Base-by-base conservation (phyloP, 2,329 filamentous ascomycete genomes). In the Pseudocercospora fuligena region DNA sequence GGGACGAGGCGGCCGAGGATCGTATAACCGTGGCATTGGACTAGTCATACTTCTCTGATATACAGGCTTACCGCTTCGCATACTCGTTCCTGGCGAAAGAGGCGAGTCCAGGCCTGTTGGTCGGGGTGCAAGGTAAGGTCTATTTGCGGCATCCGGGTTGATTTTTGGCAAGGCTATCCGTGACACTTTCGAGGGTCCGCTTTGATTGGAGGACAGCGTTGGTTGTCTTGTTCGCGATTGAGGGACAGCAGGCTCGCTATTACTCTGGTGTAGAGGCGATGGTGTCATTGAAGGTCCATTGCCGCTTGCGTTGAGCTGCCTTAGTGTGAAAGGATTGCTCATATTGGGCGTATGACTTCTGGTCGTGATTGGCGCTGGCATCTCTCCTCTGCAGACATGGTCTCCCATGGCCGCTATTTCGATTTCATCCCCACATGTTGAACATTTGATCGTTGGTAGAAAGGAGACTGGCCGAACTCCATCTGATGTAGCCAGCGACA, bases 341-440 rank as follows among this genome's bases (percentile, higher is more conserved):
- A 72, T 51, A 61, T 65, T 72, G 11, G 71, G 61, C 4, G 67
- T 70, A 43, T 54, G 68, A 19, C 61, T 68, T 67, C 61, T 69
- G 40, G 23, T 61, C 8, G 68, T 59, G 3, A 66, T 65, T 6
- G 69, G 61, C 23, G 59, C 60, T 40, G 65, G 61, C 54, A 61
- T 66, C 53, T 31, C 59, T 57, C 58, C 64, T 19, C 69, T 78
- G 78, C 93, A 97, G 67, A 91, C 77, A 81, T 97, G 93, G 64
- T 95, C 92, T 67, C 91, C 92, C 91, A 97, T 93, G 77, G 89
- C 83, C 36, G 91, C 91, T 73, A 97, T 95, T 78, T 93, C 90
- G 65, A 97, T 91, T 75, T 94, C 87, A 47, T 83, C 80, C 47
- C 88, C 87, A 77, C 93, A 97, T 81, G 86, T 89, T 61, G 93